These are phyloP conservation scores for Kuraishia hungarica DNA, from an alignment of 805 yeast genomes.

Conservation along the genomic window DNA sequence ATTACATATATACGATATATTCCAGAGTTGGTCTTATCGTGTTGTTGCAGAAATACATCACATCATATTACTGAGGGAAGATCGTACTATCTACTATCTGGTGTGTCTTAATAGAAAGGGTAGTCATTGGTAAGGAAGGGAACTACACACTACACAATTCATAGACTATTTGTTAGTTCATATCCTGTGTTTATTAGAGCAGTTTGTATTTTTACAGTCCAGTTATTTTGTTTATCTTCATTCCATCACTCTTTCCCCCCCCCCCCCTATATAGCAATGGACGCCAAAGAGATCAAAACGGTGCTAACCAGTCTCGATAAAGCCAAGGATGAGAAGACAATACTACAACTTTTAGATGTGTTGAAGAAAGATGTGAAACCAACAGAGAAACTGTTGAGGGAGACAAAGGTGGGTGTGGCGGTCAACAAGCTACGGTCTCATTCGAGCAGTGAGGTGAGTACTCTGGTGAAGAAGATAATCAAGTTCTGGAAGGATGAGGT, in stretches of 20 bases:
- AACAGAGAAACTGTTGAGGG: conserved; percentile 77
- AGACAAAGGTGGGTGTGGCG: conserved; percentile 95
- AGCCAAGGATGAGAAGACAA: conserved; percentile 53
- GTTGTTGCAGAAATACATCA: too few relatives aligned
- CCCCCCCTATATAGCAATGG: conserved; percentile 48
- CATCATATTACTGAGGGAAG: too few relatives aligned
- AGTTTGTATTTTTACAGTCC: too few relatives aligned
- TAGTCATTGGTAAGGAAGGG: too few relatives aligned
- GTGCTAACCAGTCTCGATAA: conserved; percentile 70
- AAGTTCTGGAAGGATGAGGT: conserved; percentile 88
- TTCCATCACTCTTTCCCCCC: too few relatives aligned
- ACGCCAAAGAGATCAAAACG: conserved; percentile 62
- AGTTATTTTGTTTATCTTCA: neutral
- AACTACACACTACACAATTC: too few relatives aligned
- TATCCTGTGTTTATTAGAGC: too few relatives aligned
- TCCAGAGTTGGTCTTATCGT: too few relatives aligned
- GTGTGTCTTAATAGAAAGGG: too few relatives aligned
- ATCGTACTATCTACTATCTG: too few relatives aligned
- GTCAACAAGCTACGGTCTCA: conserved; percentile 81
- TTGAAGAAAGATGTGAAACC: conserved; percentile 72
- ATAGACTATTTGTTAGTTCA: too few relatives aligned
- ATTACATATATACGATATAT: too few relatives aligned
- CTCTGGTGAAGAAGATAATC: conserved; percentile 74
- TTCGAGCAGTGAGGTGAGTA: conserved; percentile 55
- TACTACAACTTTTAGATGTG: conserved; percentile 55